Percentiles rank a stretch among this genome's conserved stretches.
Conservation (phyloP, 2,329 filamentous ascomycete genomes). For the Alternaria sp. region DNA sequence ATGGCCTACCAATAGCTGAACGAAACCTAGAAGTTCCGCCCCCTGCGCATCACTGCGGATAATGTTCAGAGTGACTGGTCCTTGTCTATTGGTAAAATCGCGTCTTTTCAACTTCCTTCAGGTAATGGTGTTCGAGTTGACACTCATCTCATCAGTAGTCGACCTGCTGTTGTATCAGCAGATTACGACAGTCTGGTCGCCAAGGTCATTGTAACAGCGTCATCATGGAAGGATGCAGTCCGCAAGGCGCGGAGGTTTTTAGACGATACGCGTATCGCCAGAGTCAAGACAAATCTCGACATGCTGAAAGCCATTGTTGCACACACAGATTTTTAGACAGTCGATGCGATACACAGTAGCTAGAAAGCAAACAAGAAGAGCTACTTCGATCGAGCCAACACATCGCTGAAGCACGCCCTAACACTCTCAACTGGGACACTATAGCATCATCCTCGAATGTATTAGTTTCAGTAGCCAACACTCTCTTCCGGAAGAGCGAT, state of each 20-base stretch:
- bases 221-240: conserved; percentile 62
- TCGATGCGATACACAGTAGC: conserved; percentile 65
- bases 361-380: conserved; percentile 59
- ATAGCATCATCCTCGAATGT: conserved; percentile 11
- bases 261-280: conserved; percentile 63
- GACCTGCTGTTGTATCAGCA: conserved; percentile 58
- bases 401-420: conserved; percentile 4
- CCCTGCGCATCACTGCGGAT: conserved; percentile 63
- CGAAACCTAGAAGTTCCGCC: conserved; percentile 51
- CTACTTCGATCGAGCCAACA: conserved; percentile 48
- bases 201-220: conserved; percentile 66
- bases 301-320: conserved; percentile 64
- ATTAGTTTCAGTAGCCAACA: conserved; percentile 40
- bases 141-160: conserved; percentile 60
- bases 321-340: conserved; percentile 61
- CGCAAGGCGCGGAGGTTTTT: conserved; percentile 65
- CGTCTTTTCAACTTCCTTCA: conserved; percentile 61
- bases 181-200: conserved; percentile 68
- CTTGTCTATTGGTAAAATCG: conserved; percentile 68
- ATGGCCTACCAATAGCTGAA: conserved; percentile 40
- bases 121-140: conserved; percentile 68
- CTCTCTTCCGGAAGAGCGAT: conserved; percentile 66
- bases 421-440: not conserved
- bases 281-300: conserved; percentile 66
- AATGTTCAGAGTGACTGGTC: conserved; percentile 63